A percentile compares a stretch with the other conserved stretches of the same genome.
phyloP scores from a whole-genome alignment of 2,329 filamentous ascomycete species.

The Sordariomycetes sp. region DNA sequence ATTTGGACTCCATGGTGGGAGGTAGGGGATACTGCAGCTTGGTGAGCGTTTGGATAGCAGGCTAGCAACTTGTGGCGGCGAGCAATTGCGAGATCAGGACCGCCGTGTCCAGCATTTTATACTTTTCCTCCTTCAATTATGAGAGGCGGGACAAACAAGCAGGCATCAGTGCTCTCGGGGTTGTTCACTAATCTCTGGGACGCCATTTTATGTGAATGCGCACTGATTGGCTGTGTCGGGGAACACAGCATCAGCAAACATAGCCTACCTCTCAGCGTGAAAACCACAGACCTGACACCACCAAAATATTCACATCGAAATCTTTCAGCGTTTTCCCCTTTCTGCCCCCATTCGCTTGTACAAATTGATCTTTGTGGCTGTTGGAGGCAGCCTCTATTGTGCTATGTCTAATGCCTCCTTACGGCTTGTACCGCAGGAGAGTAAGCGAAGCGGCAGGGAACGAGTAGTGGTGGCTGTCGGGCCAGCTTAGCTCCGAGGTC shows the following conservation, averaged over 20 bases:
- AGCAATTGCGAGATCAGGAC: too few species aligned
- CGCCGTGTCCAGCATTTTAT: too few species aligned
- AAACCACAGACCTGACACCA: neutral
- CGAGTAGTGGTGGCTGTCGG: neutral
- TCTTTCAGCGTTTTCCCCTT: too few species aligned
- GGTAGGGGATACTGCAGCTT: neutral
- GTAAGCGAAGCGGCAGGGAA: constrained; percentile 1
- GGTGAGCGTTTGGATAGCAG: neutral
- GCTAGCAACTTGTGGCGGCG: too few species aligned
- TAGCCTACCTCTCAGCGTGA: neutral
- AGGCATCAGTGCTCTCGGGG: neutral
- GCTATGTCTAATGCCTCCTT: neutral
- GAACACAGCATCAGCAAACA: neutral
- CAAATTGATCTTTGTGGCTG: too few species aligned
- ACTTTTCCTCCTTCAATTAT: neutral
- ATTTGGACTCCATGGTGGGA: neutral
- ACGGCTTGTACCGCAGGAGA: neutral
- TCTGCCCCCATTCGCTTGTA: too few species aligned
- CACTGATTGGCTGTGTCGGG: neutral
- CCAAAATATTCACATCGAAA: neutral
- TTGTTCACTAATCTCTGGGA: neutral
- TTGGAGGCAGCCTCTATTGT: too few species aligned
- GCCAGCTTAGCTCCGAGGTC: neutral
- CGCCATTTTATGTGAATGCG: neutral
- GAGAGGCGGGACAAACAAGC: neutral